Conservation (phyloP, 2,329 filamentous ascomycete species). For the Pseudogymnoascus sp. region DNA sequence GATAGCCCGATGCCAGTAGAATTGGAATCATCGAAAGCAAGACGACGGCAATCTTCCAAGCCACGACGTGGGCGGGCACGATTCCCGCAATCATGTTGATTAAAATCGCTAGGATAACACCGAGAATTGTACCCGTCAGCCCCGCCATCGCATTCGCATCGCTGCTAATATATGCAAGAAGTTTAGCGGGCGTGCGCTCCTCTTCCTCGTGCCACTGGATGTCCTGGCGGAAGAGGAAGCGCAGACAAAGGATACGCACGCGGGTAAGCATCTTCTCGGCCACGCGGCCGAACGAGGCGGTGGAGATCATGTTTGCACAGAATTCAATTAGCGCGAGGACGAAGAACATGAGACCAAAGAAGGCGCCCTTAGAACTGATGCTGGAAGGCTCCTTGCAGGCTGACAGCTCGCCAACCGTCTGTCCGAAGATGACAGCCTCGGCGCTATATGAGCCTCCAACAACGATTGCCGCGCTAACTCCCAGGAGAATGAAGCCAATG, state of each 20-base stretch:
- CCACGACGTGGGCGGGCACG: slow-evolving; percentile 62
- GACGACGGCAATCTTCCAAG: slow-evolving; percentile 71
- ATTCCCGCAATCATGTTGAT: slow-evolving; percentile 65
- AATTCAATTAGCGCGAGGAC: slow-evolving; percentile 49
- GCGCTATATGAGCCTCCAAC: slow-evolving; percentile 43
- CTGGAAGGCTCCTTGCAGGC: slow-evolving; percentile 30
- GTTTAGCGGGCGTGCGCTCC: slow-evolving; percentile 51
- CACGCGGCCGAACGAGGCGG: slow-evolving; percentile 45
- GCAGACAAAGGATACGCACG: slow-evolving; percentile 57
- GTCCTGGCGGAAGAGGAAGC: slow-evolving; percentile 59
- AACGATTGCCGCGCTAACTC: slow-evolving; percentile 38
- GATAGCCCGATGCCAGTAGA: slow-evolving; percentile 60
- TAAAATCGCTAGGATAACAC: slow-evolving; percentile 60
- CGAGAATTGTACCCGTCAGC: slow-evolving; percentile 64
- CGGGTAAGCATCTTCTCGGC: slow-evolving; percentile 60
- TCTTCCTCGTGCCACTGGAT: slow-evolving; percentile 66
- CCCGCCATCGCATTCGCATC: slow-evolving; percentile 62
- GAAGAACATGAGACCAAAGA: slow-evolving; percentile 41
- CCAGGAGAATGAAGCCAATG: slow-evolving; percentile 33
- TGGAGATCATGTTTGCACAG: slow-evolving; percentile 54
- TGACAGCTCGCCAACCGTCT: slow-evolving; percentile 45
- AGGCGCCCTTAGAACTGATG: slow-evolving; percentile 26
- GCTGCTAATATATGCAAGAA: slow-evolving; percentile 63
- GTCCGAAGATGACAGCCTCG: slow-evolving; percentile 51
- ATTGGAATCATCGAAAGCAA: slow-evolving; percentile 63